Base-by-base conservation (phyloP, 2,329 filamentous ascomycete species). In the Microcera coccophila region DNA sequence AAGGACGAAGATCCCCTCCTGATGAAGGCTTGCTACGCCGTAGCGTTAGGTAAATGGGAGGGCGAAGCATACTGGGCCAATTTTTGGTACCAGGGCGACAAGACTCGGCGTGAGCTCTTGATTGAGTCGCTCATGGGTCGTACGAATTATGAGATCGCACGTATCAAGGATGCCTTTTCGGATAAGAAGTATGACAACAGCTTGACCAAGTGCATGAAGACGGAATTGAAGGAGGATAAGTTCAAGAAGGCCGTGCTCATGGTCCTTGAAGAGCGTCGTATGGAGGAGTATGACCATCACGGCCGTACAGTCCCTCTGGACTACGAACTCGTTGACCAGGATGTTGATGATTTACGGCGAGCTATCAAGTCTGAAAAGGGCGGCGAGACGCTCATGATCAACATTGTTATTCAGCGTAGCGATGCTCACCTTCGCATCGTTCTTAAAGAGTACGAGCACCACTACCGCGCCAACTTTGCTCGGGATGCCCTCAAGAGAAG, bases 31-130 rank as follows among this genome's bases (percentile, higher is more conserved):
- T 90, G 85, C 59, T 96, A 97, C 64, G 82, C 90, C 3, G 90
- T 88, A 3, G 90, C 91, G 1, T 78, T 97, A 1, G 93, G 93
- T 9, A 78, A 79, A 39, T 97, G 90, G 84, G 93, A 96, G 69
- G 85, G 83, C 54, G 93, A 98, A 65, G 88, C 89, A 0, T 95
- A 95, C 73, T 98, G 93, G 90, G 90, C 91, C 46, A 97, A 96
- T 64, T 95, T 89, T 66, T 97, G 90, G 84, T 97, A 96, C 68
- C 91, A 96, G 62, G 84, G 84, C 28, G 86, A 91, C 64, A 87
- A 84, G 57, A 87, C 84, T 7, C 79, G 89, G 3, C 81, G 90
- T 5, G 91, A 97, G 65, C 75, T 98, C 26, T 78, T 98, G 40
- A 96, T 97, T 57, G 93, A 98, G 67, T 81, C 84, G 5, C 76